These are phyloP conservation scores for Wickerhamiella nectarea DNA, from an alignment of 805 yeast genomes.

Conservation along the genomic window DNA sequence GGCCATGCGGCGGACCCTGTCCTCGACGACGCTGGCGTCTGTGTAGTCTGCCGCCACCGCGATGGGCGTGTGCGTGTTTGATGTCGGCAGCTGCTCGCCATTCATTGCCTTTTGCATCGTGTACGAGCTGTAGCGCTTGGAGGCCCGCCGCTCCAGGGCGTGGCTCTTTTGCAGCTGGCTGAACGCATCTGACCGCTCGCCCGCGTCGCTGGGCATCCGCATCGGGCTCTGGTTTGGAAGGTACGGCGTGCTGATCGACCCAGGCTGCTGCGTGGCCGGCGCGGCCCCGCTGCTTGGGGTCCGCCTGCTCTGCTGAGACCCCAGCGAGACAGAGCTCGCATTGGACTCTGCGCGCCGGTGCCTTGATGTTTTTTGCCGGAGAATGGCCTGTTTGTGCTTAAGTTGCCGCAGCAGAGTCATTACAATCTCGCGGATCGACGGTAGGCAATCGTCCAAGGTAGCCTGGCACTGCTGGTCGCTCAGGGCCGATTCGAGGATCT, in stretches of 20 bases:
- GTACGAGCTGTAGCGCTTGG: slow-evolving; percentile 85
- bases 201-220: not conserved
- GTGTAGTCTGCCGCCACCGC: slow-evolving; percentile 17
- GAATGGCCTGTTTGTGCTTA: slow-evolving; percentile 60
- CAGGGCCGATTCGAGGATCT: slow-evolving; percentile 72
- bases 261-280: no score
- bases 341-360: slow-evolving; percentile 3
- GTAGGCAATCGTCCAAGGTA: slow-evolving; percentile 65
- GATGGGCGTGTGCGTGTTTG: slow-evolving; percentile 11
- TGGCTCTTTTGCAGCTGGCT: slow-evolving; percentile 70
- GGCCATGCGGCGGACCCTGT: not conserved
- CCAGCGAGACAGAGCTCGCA: not conserved
- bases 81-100: slow-evolving; percentile 18
- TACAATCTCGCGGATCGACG: slow-evolving; percentile 73
- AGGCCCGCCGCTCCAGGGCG: slow-evolving; percentile 79
- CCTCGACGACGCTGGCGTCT: slow-evolving; percentile 12
- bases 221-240: slow-evolving; percentile 8
- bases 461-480: slow-evolving; percentile 76
- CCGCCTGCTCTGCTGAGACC: slow-evolving; percentile 1
- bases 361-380: slow-evolving; percentile 19
- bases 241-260: slow-evolving; percentile 4
- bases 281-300: slow-evolving; percentile 3
- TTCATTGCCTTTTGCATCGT: slow-evolving; percentile 58
- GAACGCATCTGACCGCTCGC: slow-evolving; percentile 39
- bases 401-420: slow-evolving; percentile 65